phyloP scores from a whole-genome alignment of 108 stramenopile genomes.

The Skeletonema tropicum region DNA sequence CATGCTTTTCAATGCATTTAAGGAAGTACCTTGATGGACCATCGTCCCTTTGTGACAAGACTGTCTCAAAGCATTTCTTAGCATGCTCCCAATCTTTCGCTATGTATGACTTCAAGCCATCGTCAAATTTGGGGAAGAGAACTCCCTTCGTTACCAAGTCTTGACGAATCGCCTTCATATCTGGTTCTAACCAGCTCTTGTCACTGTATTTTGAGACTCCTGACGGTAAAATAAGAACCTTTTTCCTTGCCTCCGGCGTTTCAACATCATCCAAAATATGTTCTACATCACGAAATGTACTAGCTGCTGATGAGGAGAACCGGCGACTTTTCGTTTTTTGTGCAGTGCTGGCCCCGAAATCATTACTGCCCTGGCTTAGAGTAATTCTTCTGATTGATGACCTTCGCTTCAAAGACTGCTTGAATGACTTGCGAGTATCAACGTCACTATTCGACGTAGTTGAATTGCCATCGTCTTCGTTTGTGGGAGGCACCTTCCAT shows the following conservation, averaged over 20 bases:
- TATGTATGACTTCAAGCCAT: conserved; percentile 72
- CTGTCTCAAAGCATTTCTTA: conserved; percentile 56
- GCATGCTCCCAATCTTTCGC: conserved; percentile 74
- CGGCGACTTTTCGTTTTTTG: neutral
- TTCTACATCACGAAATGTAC: neutral
- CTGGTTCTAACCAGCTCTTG: conserved; percentile 66
- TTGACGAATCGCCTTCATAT: conserved; percentile 71
- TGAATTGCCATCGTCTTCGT: conserved; percentile 30
- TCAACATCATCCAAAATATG: conserved; percentile 27
- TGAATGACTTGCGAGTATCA: neutral
- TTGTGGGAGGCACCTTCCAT: conserved; percentile 36
- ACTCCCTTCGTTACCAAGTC: conserved; percentile 62
- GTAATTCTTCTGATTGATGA: neutral
- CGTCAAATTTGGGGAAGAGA: conserved; percentile 73
- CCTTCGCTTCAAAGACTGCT: conserved; percentile 14
- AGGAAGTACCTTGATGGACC: conserved; percentile 81
- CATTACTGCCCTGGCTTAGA: neutral
- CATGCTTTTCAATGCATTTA: conserved; percentile 63
- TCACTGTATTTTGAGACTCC: conserved; percentile 60
- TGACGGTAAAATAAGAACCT: conserved; percentile 64
- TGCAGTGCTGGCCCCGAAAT: neutral
- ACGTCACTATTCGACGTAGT: neutral
- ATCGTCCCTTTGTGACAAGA: conserved; percentile 70
- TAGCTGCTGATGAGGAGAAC: neutral
- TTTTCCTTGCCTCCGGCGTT: conserved; percentile 6